Evolutionary conservation across 164 flowering plant genomes (phyloP), one percentile per base, ranked within the genome.

Genomic region (Nelumbo lutea): DNA sequence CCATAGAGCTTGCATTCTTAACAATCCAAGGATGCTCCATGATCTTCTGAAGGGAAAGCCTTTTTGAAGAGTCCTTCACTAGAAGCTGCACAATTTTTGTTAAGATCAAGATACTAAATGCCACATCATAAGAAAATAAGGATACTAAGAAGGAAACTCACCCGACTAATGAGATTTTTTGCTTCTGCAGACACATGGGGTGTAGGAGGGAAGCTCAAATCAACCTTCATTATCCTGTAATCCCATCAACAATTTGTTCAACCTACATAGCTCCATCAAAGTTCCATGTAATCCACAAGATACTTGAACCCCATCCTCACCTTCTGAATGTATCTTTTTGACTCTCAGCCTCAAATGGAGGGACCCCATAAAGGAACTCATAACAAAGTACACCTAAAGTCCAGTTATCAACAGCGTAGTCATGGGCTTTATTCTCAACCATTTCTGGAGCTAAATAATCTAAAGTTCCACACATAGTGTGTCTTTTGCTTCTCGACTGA

Each of bases 401-500:
- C 99, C 99, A 96, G 73, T 90, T 90, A 74, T 96, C 99, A 65
- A 96, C 96, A 14, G 95, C 81, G 64, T 86, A 77, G 64, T 96
- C 97, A 75, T 96, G 98, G 61, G 84, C 88, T 84, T 78, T 93
- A 70, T 88, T 84, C 73, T 87, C 93, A 65, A 90, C 96, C 91
- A 96, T 88, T 82, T 96, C 99, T 66, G 98, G 99, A 64, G 98
- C 95, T 58, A 96, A 76, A 69, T 96, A 96, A 73, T 96, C 98
- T 70, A 96, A 73, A 53, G 98, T 96, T 45, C 98, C 98, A 80
- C 99, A 96, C 96, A 96, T 87, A 55, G 98, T 93, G 55, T 68
- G 78, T 59, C 99, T 87, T 75, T 88, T 90, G 78, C 61, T 70
- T 59, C 65, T 84, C 27, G 99, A 90, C 74, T 96, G 98, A 9